These are phyloP conservation scores for Plantago ovata DNA, from an alignment of 257 asterid genomes.

Conservation along the genomic window DNA sequence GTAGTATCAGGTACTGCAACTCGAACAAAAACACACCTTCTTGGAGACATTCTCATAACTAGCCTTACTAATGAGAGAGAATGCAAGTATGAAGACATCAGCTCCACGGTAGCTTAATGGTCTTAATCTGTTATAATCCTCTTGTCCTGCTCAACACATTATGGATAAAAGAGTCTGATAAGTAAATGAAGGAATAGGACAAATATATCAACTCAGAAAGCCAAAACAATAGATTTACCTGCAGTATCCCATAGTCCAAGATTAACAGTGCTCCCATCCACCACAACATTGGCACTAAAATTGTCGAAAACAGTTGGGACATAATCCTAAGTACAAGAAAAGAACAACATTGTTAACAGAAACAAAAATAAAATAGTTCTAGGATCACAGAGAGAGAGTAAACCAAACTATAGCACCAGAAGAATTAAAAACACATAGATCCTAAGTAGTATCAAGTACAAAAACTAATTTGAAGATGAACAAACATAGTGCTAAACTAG, in stretches of 20 bases:
- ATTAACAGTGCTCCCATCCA: slow-evolving; percentile 69
- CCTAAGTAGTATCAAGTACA: neutral
- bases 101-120: slow-evolving; percentile 88
- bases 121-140: slow-evolving; percentile 69
- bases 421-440: neutral
- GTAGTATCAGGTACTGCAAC: neutral
- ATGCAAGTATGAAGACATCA: slow-evolving; percentile 77
- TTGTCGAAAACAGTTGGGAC: slow-evolving; percentile 83
- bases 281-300: slow-evolving; percentile 78
- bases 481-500: neutral
- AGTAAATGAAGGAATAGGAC: slow-evolving; percentile 13
- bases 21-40: slow-evolving; percentile 35
- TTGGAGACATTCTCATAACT: slow-evolving; percentile 67
- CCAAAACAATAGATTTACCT: slow-evolving; percentile 33
- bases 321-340: slow-evolving; percentile 47
- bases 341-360: neutral
- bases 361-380: neutral
- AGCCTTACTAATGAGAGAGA: slow-evolving; percentile 85
- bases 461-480: neutral
- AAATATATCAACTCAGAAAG: neutral
- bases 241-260: slow-evolving; percentile 87
- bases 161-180: neutral
- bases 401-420: neutral
- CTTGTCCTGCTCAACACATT: slow-evolving; percentile 50
- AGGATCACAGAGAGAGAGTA: neutral